A percentile compares a stretch with the other conserved stretches of the same genome.
Evolutionary conservation across 306 rosid species (phyloP).

Genomic region (Benincasa hispida): DNA sequence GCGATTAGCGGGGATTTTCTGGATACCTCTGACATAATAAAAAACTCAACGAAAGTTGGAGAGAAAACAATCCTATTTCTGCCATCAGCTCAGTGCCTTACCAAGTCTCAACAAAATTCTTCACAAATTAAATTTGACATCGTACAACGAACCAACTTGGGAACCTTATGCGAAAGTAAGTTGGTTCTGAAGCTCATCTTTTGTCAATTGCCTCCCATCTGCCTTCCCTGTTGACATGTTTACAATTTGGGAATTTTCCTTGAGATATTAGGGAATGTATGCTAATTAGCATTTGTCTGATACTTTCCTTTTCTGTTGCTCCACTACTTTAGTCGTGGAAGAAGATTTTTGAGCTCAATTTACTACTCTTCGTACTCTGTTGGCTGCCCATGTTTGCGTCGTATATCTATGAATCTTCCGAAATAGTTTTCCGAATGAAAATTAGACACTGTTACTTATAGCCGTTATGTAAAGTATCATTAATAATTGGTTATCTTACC

Average conservation of each 20-base stretch:
- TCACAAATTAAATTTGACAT: conserved; percentile 40
- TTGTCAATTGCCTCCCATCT: not conserved
- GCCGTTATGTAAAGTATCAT: not conserved
- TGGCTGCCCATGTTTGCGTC: not conserved
- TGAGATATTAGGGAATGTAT: not conserved
- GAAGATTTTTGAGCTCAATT: not conserved
- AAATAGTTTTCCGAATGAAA: not conserved
- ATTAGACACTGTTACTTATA: not conserved
- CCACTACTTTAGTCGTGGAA: not conserved
- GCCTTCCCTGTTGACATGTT: not conserved
- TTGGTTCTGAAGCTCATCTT: conserved; percentile 11
- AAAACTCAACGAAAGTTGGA: conserved; percentile 52
- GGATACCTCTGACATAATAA: conserved; percentile 29
- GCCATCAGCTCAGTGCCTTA: conserved; percentile 37
- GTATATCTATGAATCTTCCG: not conserved
- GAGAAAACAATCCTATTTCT: conserved; percentile 41
- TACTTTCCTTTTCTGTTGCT: not conserved
- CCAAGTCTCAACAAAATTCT: conserved; percentile 27
- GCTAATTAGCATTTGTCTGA: not conserved
- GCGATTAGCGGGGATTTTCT: conserved; percentile 45
- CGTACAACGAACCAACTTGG: conserved; percentile 47
- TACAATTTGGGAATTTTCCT: not conserved
- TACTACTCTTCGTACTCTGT: not conserved
- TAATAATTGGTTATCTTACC: not conserved
- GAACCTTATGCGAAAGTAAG: conserved; percentile 56